Conservation (phyloP, 176 grass and related monocot species). For the Carex littledalei region DNA sequence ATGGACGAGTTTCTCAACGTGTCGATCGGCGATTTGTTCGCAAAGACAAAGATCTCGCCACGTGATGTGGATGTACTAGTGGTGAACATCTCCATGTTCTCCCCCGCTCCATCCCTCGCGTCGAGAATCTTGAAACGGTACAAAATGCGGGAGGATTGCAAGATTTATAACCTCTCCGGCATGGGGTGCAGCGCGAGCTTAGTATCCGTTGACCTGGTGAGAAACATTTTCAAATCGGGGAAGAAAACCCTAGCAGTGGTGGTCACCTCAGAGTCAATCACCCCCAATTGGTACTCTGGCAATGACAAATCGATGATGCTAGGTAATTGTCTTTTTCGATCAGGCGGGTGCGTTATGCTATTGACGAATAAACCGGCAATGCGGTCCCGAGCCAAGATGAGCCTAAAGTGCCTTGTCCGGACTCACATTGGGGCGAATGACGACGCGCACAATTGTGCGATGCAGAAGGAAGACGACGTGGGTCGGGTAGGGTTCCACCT, state of each 20-base stretch:
- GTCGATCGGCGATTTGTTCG: conserved; percentile 37
- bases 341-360: conserved; percentile 39
- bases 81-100: conserved; percentile 49
- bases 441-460: conserved; percentile 43
- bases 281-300: conserved; percentile 66
- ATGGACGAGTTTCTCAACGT: conserved; percentile 43
- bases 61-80: conserved; percentile 52
- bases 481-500: conserved; percentile 52
- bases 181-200: conserved; percentile 74
- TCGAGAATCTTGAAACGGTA: conserved; percentile 31
- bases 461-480: conserved; percentile 49
- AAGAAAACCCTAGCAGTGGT: conserved; percentile 38
- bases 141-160: conserved; percentile 54
- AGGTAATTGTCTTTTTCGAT: conserved; percentile 62
- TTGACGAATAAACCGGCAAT: conserved; percentile 52
- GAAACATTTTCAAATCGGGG: conserved; percentile 33
- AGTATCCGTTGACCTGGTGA: conserved; percentile 38
- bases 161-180: conserved; percentile 57
- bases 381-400: conserved; percentile 43
- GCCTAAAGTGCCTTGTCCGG: conserved; percentile 38
- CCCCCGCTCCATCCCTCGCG: conserved; percentile 46
- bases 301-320: conserved; percentile 80
- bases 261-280: conserved; percentile 55
- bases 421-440: conserved; percentile 47
- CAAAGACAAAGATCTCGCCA: not conserved